These are phyloP conservation scores for Paulownia fortunei DNA, from an alignment of 257 asterid species.

Conservation along the genomic window DNA sequence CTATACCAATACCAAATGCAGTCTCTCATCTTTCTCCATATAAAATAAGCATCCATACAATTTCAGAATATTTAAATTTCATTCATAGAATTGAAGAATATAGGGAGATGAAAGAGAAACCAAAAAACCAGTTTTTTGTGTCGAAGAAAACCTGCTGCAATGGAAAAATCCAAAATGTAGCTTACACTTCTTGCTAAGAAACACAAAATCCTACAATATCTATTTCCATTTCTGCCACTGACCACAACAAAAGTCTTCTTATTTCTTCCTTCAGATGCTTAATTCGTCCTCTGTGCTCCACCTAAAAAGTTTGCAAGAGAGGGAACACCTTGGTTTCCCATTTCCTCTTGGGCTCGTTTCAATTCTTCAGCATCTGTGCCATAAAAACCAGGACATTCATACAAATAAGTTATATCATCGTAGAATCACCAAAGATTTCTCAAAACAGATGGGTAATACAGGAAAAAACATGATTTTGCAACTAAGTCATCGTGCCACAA, in stretches of 20 bases:
- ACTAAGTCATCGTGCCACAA: not conserved
- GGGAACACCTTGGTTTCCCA: slow-evolving; percentile 96
- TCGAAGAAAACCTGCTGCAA: slow-evolving; percentile 10
- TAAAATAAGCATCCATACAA: slow-evolving; percentile 6
- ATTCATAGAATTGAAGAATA: not conserved
- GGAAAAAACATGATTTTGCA: not conserved
- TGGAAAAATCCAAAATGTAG: slow-evolving; percentile 17
- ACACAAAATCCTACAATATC: slow-evolving; percentile 8
- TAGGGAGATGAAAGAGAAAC: not conserved
- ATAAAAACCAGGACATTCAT: slow-evolving; percentile 17
- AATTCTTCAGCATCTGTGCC: slow-evolving; percentile 88
- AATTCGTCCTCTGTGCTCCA: slow-evolving; percentile 82
- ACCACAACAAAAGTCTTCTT: not conserved
- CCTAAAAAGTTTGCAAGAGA: slow-evolving; percentile 73
- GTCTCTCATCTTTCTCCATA: slow-evolving; percentile 2
- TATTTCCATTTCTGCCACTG: not conserved
- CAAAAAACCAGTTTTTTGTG: not conserved
- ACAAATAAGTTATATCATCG: not conserved
- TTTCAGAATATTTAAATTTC: not conserved
- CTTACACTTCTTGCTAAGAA: slow-evolving; percentile 13
- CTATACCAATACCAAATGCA: not conserved
- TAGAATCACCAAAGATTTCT: not conserved
- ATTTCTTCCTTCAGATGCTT: slow-evolving; percentile 25
- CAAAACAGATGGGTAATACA: not conserved
- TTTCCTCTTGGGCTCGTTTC: slow-evolving; percentile 94